Evolutionary conservation across 495 filamentous ascomycete species (phyloP), one percentile per base, ranked within the genome.

Genomic region (Aspergillus conjunctus): DNA sequence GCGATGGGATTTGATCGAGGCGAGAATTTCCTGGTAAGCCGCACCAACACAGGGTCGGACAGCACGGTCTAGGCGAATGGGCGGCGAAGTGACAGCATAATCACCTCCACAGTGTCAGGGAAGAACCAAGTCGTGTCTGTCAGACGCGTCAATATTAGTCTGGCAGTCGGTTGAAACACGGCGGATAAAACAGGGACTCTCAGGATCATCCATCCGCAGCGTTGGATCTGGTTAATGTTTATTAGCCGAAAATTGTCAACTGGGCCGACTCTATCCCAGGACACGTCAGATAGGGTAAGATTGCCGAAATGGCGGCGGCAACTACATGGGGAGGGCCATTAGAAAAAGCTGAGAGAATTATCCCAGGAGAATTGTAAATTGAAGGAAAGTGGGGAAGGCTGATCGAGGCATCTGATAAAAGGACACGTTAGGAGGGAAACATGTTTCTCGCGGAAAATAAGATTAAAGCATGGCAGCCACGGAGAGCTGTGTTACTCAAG

Each of bases 381-480:
- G 43, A 15, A 39, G 49, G 53, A 21, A 53, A 22, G 33, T 18
- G 15, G 7, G 17, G 15, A 26, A 17, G 43, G 12, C 17, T 49
- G 14, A 30, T 18, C 49, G 41, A 62, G 20, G 12, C 50, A 62
- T 14, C 49, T 20, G 21, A 44, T 26, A n/a, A 53, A 11, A 41
- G 18, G 8, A 34, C 18, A 37, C 20, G 30, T 17, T n/a, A 30
- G 9, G n/a, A 31, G 34, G 48, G 15, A 21, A 52, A 51, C n/a
- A 48, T 46, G 58, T 49, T 37, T 51, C 51, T 61, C 56, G 48
- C 54, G 61, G 61, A 57, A 65, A 61, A 59, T 59, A 68, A 63
- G 37, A 48, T 62, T n/a, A 56, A 61, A 52, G 66, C 68, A 71
- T 71, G 68, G 68, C 68, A 65, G 68, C 68, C 68, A 71, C 66